A percentile compares a stretch with the other conserved stretches of the same genome.
phyloP scores from a whole-genome alignment of 2,329 filamentous ascomycete species.

The Penicillium vulpinum region DNA sequence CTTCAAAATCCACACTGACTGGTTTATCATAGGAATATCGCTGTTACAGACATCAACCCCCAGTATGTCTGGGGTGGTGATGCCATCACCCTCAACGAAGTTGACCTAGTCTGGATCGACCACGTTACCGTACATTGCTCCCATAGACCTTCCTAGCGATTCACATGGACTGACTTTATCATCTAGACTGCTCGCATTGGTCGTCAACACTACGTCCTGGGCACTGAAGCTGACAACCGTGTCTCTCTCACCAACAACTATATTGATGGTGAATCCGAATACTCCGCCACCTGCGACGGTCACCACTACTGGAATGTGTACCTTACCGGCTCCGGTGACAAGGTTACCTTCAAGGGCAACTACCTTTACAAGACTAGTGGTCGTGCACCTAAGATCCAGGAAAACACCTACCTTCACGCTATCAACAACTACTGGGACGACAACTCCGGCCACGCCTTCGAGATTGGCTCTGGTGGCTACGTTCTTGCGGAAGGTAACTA shows the following conservation, averaged over 20 bases:
- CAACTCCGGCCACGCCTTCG: constrained; percentile 5
- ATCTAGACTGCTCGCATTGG: constrained; percentile 11
- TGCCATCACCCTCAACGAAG: constrained; percentile 8
- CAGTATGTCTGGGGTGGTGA: constrained; percentile 15
- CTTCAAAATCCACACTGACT: neutral
- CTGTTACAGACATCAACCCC: constrained; percentile 11
- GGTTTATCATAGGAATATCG: constrained; percentile 1
- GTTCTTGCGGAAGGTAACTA: constrained; percentile 6
- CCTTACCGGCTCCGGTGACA: constrained; percentile 7
- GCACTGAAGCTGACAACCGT: constrained; percentile 8
- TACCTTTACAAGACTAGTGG: constrained; percentile 12
- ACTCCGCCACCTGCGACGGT: constrained; percentile 11
- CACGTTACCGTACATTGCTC: constrained; percentile 5
- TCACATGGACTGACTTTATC: neutral
- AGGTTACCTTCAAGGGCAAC: constrained; percentile 13
- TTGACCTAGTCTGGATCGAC: constrained; percentile 10
- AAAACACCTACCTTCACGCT: constrained; percentile 8
- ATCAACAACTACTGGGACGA: constrained; percentile 12
- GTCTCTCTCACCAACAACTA: constrained; percentile 12
- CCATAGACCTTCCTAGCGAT: neutral
- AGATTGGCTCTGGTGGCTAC: constrained; percentile 1
- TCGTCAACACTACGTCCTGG: constrained; percentile 11
- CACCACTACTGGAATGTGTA: constrained; percentile 13
- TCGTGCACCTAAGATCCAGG: constrained; percentile 8
- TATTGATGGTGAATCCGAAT: constrained; percentile 9